Percentiles rank a stretch among this genome's conserved stretches.
Evolutionary conservation across 257 asterid genomes (phyloP).

Genomic region (Verbena officinalis): DNA sequence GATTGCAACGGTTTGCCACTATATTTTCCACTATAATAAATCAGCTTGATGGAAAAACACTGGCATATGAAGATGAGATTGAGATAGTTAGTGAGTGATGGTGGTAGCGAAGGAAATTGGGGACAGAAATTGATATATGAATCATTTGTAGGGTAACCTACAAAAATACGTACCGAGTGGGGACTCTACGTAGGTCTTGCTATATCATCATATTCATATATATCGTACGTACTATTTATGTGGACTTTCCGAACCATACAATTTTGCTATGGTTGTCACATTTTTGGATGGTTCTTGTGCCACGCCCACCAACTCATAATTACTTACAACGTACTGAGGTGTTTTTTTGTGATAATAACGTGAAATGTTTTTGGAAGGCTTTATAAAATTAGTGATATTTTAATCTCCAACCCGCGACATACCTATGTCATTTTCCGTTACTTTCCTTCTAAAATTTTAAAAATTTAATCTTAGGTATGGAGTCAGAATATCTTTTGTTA

Average conservation of each 20-base stretch:
- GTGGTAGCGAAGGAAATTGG: background rate
- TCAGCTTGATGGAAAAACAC: background rate
- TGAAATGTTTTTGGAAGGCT: too few species aligned
- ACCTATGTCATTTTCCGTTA: too few species aligned
- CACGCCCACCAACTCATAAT: background rate
- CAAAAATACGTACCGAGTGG: constrained; percentile 24
- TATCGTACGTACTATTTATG: background rate
- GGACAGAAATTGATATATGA: background rate
- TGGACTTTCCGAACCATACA: background rate
- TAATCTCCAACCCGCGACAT: too few species aligned
- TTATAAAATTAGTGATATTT: too few species aligned
- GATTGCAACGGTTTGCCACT: too few species aligned
- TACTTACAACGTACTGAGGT: background rate
- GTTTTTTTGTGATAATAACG: too few species aligned
- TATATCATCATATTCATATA: background rate
- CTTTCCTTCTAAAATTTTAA: too few species aligned
- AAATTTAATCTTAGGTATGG: too few species aligned
- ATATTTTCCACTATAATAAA: background rate
- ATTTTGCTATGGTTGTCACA: background rate
- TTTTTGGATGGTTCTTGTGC: constrained; percentile 17
- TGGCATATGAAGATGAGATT: background rate
- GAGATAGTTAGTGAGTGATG: constrained; percentile 1
- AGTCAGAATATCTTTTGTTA: too few species aligned
- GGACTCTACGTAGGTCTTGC: constrained; percentile 26
- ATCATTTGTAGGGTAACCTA: constrained; percentile 26